Base-by-base conservation (phyloP, 2,329 filamentous ascomycete species). In the Penicillium hordei region DNA sequence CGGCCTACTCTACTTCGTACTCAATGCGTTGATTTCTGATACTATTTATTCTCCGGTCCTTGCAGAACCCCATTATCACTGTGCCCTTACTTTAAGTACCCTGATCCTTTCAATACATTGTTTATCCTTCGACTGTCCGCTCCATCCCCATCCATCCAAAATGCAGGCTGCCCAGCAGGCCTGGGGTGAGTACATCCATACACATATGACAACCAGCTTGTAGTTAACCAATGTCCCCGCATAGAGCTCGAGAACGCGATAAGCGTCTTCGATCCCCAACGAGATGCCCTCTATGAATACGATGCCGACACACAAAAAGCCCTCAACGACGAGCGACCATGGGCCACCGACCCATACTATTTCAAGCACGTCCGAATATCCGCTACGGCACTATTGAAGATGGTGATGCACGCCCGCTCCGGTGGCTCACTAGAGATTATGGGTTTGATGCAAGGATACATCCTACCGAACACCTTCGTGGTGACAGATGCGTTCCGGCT, bases 371-470 rank as follows among this genome's bases (percentile, higher is more conserved):
- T 97, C 46, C 91, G 93, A 69, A 93, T 99, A 76, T 95, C 91
- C 52, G 92, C 94, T 58, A 88, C 96, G 13, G 94, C 94, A 5
- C 85, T 99, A 58, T 85, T 97, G 67, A 99, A 99, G 79, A 99
- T 99, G 94, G 91, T 95, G 63, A 97, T 97, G 90, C 94, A 99
- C 75, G 94, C 94, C 10, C 90, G 94, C n/a, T 93, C 91, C 0
- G 94, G 94, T 64, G 93, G 94, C 57, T 86, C 86, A 29, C 84
- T 97, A 64, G 94, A 99, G 79, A 85, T 99, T 68, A 99, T 99
- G 94, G 94, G 94, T 57, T 77, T 99, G 67, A 99, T 99, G 94
- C 90, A 96, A 72, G 94, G 94, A 61, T 96, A 96, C 75, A 89
- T 96, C 49, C 85, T 91, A 64, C 86, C 88, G 42, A 88, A 95